Evolutionary conservation across 2,329 filamentous ascomycete genomes (phyloP).

Genomic region (Epichloe baconii): DNA sequence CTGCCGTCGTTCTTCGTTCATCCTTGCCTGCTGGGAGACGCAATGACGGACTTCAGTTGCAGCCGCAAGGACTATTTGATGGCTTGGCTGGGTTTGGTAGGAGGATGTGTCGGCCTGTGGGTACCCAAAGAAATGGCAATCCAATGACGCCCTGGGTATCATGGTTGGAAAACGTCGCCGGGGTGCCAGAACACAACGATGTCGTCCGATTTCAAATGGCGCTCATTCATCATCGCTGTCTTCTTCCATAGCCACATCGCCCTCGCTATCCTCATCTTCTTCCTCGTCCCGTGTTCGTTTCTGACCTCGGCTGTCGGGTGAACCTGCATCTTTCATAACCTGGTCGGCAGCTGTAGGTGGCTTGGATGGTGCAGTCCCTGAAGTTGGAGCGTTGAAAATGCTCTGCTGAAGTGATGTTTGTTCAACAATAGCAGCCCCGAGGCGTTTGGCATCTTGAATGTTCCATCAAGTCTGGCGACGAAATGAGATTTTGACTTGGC

Average conservation of each 20-base stretch:
- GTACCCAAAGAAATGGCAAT: conserved; percentile 57
- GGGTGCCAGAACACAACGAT: neutral
- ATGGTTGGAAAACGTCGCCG: neutral
- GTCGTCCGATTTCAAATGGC: neutral
- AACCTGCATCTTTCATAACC: conserved; percentile 36
- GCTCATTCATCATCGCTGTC: conserved; percentile 58
- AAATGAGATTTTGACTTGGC: conserved; percentile 81
- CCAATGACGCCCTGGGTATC: conserved; percentile 13
- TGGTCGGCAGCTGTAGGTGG: conserved; percentile 34
- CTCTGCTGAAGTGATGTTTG: conserved; percentile 66
- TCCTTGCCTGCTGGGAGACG: conserved; percentile 77
- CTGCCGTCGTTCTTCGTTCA: conserved; percentile 81
- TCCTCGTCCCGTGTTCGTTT: conserved; percentile 60
- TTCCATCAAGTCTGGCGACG: conserved; percentile 83
- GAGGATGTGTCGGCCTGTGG: conserved; percentile 65
- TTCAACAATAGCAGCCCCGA: conserved; percentile 41
- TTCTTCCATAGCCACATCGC: conserved; percentile 56
- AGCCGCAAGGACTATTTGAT: conserved; percentile 60
- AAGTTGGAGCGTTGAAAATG: conserved; percentile 59
- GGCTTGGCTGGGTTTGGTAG: conserved; percentile 81
- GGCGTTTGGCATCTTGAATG: conserved; percentile 56
- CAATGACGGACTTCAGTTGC: conserved; percentile 55
- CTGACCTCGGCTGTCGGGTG: conserved; percentile 44
- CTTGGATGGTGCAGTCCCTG: conserved; percentile 37
- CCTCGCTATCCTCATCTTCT: conserved; percentile 54